These are phyloP conservation scores for Lasiosphaeris hirsuta DNA, from an alignment of 495 filamentous ascomycete species.

Conservation along the genomic window DNA sequence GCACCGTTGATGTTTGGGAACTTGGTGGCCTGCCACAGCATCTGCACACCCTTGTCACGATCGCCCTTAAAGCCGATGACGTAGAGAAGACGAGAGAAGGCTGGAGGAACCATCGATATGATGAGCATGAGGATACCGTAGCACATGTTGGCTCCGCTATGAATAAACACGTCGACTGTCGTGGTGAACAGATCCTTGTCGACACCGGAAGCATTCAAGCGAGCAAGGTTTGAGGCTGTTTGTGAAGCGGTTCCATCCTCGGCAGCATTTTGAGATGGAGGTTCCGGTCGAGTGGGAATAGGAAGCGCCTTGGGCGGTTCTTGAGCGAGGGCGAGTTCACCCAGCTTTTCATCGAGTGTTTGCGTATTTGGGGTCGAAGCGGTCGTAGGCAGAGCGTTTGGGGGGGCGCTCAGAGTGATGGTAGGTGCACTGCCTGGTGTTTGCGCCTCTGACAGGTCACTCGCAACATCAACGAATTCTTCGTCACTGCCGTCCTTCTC, in stretches of 20 bases:
- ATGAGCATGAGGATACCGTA: constrained; percentile 83
- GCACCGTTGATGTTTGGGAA: constrained; percentile 88
- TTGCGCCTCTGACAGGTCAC: constrained; percentile 27
- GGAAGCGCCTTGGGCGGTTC: background rate
- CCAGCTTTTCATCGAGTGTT: constrained; percentile 22
- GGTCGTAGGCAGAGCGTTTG: background rate
- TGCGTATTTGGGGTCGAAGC: background rate
- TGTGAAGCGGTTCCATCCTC: background rate
- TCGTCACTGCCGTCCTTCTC: constrained; percentile 25
- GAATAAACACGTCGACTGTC: constrained; percentile 78
- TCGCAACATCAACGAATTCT: constrained; percentile 31
- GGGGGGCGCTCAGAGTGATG: constrained; percentile 9
- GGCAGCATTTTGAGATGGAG: background rate
- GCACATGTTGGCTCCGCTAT: constrained; percentile 83
- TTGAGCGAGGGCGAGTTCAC: constrained; percentile 6
- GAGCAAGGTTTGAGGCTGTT: constrained; percentile 9
- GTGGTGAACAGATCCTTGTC: constrained; percentile 56
- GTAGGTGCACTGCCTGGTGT: constrained; percentile 26
- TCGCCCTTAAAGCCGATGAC: constrained; percentile 93
- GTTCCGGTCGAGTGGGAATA: background rate
- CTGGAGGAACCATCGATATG: constrained; percentile 86
- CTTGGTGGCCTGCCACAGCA: constrained; percentile 91
- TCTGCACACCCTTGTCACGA: constrained; percentile 71
- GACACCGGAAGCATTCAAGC: constrained; percentile 23
- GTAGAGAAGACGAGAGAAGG: constrained; percentile 76